These are phyloP conservation scores for Solanum gandarillasii DNA, from an alignment of 257 asterid genomes.

Conservation along the genomic window DNA sequence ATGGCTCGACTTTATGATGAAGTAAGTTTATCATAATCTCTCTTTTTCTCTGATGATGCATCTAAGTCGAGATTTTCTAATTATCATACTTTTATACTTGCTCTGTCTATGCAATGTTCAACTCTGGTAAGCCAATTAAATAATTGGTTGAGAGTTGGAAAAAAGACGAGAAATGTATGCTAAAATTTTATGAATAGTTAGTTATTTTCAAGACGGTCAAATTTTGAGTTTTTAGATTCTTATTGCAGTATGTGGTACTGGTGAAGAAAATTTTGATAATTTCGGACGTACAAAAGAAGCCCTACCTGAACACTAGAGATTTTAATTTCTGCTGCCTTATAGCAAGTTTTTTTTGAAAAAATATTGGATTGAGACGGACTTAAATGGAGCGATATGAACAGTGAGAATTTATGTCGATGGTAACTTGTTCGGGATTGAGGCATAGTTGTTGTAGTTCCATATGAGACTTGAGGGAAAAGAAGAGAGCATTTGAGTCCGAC, in stretches of 20 bases:
- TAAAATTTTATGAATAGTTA: background rate
- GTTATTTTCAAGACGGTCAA: background rate
- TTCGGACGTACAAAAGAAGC: background rate
- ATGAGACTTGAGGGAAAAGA: background rate
- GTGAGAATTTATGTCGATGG: background rate
- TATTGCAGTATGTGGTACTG: background rate
- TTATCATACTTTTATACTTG: background rate
- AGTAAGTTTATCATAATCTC: slow-evolving; percentile 27
- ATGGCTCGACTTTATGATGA: slow-evolving; percentile 99
- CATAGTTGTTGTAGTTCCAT: background rate
- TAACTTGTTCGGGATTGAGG: background rate
- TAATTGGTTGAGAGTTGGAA: background rate
- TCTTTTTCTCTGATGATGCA: background rate
- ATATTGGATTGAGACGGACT: background rate
- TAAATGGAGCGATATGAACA: background rate
- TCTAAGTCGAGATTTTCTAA: background rate
- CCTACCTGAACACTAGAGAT: background rate
- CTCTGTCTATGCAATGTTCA: background rate
- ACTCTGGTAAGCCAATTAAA: background rate
- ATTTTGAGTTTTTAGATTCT: background rate
- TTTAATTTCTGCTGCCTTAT: background rate
- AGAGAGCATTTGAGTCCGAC: background rate
- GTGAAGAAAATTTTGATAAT: background rate
- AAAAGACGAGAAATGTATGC: background rate
- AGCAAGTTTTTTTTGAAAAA: background rate